A percentile compares a stretch with the other conserved stretches of the same genome.
Evolutionary conservation across 2,329 filamentous ascomycete genomes (phyloP).

Genomic region (Colletotrichum filicis): DNA sequence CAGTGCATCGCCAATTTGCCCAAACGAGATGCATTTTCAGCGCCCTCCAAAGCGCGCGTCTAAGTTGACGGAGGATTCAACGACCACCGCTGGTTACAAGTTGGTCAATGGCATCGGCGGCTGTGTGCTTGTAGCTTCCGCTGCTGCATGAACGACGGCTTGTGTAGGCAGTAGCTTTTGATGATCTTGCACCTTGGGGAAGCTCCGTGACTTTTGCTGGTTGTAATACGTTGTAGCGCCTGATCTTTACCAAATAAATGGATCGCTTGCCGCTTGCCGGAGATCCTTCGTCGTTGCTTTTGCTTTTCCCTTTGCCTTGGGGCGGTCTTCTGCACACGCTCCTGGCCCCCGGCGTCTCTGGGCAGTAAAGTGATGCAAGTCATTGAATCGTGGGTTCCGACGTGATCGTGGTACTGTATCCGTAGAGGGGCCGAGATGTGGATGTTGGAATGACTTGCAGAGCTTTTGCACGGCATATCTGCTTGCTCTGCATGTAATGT

Average conservation of each 20-base stretch:
- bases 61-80: conserved; percentile 22
- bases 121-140: not conserved
- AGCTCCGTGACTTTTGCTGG: not conserved
- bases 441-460: conserved; percentile 16
- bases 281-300: conserved; percentile 15
- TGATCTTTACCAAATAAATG: not conserved
- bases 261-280: conserved; percentile 11
- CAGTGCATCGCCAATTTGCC: conserved; percentile 19
- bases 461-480: conserved; percentile 4
- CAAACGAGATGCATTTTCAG: conserved; percentile 9
- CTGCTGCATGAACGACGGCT: conserved; percentile 1
- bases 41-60: conserved; percentile 32
- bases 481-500: not conserved
- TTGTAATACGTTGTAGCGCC: not conserved
- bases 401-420: not conserved
- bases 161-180: conserved; percentile 8
- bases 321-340: conserved; percentile 9
- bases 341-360: not conserved
- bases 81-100: not conserved
- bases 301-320: not conserved
- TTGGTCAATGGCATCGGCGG: not conserved
- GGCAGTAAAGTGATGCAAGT: conserved; percentile 11
- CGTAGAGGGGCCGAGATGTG: not conserved
- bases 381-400: conserved; percentile 5
- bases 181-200: not conserved